Conservation (phyloP, 2,329 filamentous ascomycete genomes). For the Mycocentrospora acerina region DNA sequence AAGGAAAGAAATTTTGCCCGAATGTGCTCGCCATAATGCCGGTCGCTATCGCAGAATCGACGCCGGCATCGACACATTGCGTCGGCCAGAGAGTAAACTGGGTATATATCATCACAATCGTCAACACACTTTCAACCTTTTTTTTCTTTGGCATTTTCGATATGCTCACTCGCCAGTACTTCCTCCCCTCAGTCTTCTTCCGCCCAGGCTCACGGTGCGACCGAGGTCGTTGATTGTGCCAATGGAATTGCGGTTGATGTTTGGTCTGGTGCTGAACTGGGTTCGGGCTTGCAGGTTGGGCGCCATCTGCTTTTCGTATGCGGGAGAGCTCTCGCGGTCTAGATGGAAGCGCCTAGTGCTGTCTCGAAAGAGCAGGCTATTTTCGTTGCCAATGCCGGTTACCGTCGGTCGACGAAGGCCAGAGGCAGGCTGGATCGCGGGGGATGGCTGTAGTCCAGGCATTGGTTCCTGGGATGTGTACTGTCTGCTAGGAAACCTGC, state of each 20-base stretch:
- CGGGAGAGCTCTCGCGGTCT: conserved; percentile 33
- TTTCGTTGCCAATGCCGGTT: conserved; percentile 24
- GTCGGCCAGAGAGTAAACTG: conserved; percentile 20
- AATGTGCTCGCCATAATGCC: no score
- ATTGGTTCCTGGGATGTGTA: conserved; percentile 42
- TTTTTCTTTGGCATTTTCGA: conserved; percentile 5
- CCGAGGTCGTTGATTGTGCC: conserved; percentile 27
- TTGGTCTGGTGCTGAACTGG: conserved; percentile 29
- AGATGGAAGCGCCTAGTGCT: conserved; percentile 28
- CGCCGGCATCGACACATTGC: conserved; percentile 6
- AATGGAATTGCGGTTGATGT: conserved; percentile 30
- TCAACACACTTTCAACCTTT: conserved; percentile 16
- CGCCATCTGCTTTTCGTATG: conserved; percentile 32
- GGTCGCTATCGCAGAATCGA: no score
- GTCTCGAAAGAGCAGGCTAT: conserved; percentile 30
- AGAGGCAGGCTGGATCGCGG: conserved; percentile 28
- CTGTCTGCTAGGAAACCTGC: conserved; percentile 29
- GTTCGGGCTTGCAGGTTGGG: conserved; percentile 24
- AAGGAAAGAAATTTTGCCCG: no score
- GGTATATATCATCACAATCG: conserved; percentile 33
- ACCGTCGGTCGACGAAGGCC: conserved; percentile 36
- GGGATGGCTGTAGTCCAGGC: conserved; percentile 37
- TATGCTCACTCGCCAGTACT: conserved; percentile 37
- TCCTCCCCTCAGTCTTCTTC: conserved; percentile 29
- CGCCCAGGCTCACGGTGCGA: conserved; percentile 32